Percentiles rank a stretch among this genome's conserved stretches.
Evolutionary conservation across 106 monocot species (phyloP).

Genomic region (Acanthochlamys bracteata): DNA sequence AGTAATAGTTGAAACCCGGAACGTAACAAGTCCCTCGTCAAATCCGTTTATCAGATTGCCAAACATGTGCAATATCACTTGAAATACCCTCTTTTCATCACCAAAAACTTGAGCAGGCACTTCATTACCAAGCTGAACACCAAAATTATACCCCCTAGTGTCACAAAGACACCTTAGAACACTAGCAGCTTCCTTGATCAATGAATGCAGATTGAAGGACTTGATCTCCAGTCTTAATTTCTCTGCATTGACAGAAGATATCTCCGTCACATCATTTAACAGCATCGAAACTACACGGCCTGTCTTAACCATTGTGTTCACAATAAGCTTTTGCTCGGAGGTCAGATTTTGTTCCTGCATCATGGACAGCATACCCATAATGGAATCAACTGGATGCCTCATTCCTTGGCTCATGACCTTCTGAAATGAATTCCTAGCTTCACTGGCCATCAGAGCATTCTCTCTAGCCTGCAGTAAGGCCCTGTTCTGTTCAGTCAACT

Average conservation of each 20-base stretch:
- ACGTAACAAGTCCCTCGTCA: slow-evolving; percentile 17
- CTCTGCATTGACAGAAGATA: slow-evolving; percentile 4
- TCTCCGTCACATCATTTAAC: slow-evolving; percentile 30
- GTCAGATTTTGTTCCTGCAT: slow-evolving; percentile 24
- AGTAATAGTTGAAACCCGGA: slow-evolving; percentile 14
- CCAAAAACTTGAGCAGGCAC: slow-evolving; percentile 32
- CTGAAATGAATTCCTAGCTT: slow-evolving; percentile 33
- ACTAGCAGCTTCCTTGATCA: slow-evolving; percentile 28
- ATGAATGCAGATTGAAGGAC: slow-evolving; percentile 20
- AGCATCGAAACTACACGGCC: slow-evolving; percentile 24
- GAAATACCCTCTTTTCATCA: slow-evolving; percentile 41
- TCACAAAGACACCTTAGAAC: slow-evolving; percentile 30
- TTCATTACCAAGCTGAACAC: slow-evolving; percentile 18
- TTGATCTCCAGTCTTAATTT: slow-evolving; percentile 20
- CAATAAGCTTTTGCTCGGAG: slow-evolving; percentile 30
- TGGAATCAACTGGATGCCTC: slow-evolving; percentile 34
- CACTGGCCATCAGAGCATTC: slow-evolving; percentile 35
- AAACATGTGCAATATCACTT: slow-evolving; percentile 35
- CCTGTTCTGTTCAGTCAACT: slow-evolving; percentile 34
- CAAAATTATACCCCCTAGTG: slow-evolving; percentile 18
- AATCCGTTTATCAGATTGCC: slow-evolving; percentile 18
- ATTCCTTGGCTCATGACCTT: slow-evolving; percentile 40
- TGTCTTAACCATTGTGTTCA: slow-evolving; percentile 25
- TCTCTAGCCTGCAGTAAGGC: slow-evolving; percentile 31
- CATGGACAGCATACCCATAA: slow-evolving; percentile 28